Base-by-base conservation (phyloP, 768 basidiomycete species). In the Tylopilus felleus region DNA sequence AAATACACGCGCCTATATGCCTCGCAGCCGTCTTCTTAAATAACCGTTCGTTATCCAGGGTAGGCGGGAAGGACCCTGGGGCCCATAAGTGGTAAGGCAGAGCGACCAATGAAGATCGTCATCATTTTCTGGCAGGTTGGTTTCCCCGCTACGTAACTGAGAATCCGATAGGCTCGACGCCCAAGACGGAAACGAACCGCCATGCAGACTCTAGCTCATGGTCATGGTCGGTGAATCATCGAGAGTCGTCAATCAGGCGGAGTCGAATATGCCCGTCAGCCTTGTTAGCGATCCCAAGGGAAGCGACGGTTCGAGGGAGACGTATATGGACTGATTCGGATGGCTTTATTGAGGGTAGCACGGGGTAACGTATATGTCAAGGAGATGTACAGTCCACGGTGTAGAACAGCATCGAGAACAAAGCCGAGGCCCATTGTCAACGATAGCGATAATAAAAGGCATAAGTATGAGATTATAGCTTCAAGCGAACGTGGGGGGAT, bases 401-500 rank as follows among this genome's bases (percentile, higher is more conserved):
- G 42, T 33, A 62, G 51, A 52, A 64, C 51, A 64, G 64, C 56
- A 63, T 63, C 64, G 58, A 56, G 57, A 59, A 59, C 63, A 65
- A 65, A 56, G 54, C 57, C 49, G 48, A 10, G 38, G 53, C 62
- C 48, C 45, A 52, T 57, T 47, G 53, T 60, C 56, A n/a, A 55
- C 65, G 68, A 68, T 49, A 64, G 49, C 59, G 59, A 64, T 66
- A 71, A 67, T 59, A 57, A 59, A 39, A 59, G 59, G 57, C 61
- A 69, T 65, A 70, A 65, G 64, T 64, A 70, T 43, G 36, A 61
- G 60, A 63, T 51, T 56, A 62, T 33, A 31, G 16, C 54, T 66
- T 68, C 69, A 67, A 73, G 71, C 22, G 68, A 70, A 60, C 56
- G 66, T 60, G 53, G 48, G 36, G 36, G 48, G n/a, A 29, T 59